Evolutionary conservation across 805 yeast genomes (phyloP).

Genomic region (Osmozyma mogii): DNA sequence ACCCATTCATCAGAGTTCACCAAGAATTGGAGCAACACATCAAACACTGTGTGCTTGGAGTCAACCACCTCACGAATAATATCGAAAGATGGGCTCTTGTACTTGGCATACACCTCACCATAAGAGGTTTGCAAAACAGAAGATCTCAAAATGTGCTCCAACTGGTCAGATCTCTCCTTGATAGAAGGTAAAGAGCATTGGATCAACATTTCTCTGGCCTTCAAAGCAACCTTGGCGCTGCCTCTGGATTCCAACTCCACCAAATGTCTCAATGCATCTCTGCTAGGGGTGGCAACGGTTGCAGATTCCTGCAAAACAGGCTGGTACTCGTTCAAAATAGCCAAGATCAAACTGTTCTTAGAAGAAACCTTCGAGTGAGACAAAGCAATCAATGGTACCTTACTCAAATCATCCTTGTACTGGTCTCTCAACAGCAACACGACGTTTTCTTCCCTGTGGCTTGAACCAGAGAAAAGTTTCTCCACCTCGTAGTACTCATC

Average conservation of each 20-base stretch:
- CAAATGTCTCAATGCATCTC: constrained; percentile 64
- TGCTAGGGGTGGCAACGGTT: constrained; percentile 53
- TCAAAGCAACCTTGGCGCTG: constrained; percentile 87
- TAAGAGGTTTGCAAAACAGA: constrained; percentile 85
- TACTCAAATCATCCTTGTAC: constrained; percentile 63
- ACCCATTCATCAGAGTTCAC: constrained; percentile 78
- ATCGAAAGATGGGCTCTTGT: constrained; percentile 74
- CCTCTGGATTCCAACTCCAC: constrained; percentile 87
- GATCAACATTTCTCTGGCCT: constrained; percentile 92
- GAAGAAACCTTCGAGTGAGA: constrained; percentile 93
- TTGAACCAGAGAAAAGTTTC: constrained; percentile 65
- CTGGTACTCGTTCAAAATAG: constrained; percentile 76
- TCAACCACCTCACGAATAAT: constrained; percentile 88
- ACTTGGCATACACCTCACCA: constrained; percentile 73
- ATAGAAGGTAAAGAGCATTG: constrained; percentile 96
- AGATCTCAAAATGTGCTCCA: constrained; percentile 89
- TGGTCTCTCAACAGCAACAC: constrained; percentile 83
- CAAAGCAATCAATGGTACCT: constrained; percentile 65
- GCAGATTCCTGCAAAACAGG: constrained; percentile 69
- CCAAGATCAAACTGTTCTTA: constrained; percentile 82
- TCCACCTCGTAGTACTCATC: constrained; percentile 74
- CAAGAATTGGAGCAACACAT: constrained; percentile 88
- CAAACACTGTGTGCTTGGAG: constrained; percentile 93
- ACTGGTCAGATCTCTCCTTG: constrained; percentile 92
- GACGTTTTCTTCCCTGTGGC: constrained; percentile 80